phyloP scores from a whole-genome alignment of 306 rosid species.

The Cicer chorassanicum region DNA sequence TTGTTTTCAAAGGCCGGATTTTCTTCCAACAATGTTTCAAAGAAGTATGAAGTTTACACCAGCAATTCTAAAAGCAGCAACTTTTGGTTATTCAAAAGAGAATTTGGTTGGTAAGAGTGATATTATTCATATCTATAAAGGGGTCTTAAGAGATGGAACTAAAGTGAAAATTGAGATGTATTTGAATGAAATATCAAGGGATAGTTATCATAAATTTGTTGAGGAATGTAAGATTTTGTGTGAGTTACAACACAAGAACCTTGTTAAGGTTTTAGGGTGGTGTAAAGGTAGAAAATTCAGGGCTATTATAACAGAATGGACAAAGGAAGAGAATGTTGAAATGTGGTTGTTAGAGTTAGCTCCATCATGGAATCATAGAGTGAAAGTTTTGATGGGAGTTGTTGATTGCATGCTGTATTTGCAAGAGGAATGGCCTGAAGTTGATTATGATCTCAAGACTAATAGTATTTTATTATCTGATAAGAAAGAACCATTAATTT shows the following conservation, averaged over 20 bases:
- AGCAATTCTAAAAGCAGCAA: constrained; percentile 63
- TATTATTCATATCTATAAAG: constrained; percentile 62
- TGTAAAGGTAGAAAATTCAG: constrained; percentile 58
- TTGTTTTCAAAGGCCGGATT: constrained; percentile 69
- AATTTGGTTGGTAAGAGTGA: constrained; percentile 64
- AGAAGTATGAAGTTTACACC: constrained; percentile 54
- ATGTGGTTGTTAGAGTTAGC: constrained; percentile 57
- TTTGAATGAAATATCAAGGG: constrained; percentile 49
- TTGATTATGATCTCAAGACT: constrained; percentile 66
- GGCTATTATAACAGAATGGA: constrained; percentile 65
- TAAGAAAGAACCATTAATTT: constrained; percentile 57
- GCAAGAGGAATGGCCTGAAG: constrained; percentile 69
- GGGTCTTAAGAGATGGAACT: constrained; percentile 62
- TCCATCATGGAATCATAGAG: constrained; percentile 63
- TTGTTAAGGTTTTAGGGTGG: constrained; percentile 66
- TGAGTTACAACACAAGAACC: constrained; percentile 60
- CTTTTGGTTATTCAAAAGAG: constrained; percentile 52
- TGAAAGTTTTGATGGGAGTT: constrained; percentile 63
- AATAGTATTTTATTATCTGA: constrained; percentile 59
- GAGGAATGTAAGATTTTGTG: constrained; percentile 62
- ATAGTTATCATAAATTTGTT: constrained; percentile 41
- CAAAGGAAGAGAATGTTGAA: constrained; percentile 51
- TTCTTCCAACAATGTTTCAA: constrained; percentile 57
- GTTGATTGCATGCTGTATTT: constrained; percentile 63
- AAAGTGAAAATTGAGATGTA: constrained; percentile 72